phyloP scores from a whole-genome alignment of 2,329 filamentous ascomycete genomes.

The Pseudocercospora fuligena region DNA sequence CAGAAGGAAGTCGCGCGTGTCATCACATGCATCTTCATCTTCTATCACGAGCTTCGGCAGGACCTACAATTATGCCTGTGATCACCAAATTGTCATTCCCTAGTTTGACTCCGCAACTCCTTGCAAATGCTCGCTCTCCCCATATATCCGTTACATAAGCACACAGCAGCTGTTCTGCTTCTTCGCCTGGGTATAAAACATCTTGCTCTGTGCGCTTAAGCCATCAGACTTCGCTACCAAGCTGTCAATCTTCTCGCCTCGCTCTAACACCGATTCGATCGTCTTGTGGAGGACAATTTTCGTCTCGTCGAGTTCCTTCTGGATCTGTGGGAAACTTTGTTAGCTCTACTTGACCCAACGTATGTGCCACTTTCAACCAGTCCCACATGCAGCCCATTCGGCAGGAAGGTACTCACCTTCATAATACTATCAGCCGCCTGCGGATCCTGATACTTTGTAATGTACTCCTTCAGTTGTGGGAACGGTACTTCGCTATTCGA shows the following conservation, averaged over 20 bases:
- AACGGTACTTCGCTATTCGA: conserved; percentile 57
- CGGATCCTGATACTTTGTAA: conserved; percentile 81
- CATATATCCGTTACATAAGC: conserved; percentile 53
- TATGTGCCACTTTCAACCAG: too few species aligned
- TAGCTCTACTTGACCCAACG: conserved; percentile 49
- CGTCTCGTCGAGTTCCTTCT: conserved; percentile 95
- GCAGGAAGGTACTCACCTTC: conserved; percentile 34
- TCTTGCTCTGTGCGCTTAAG: conserved; percentile 89
- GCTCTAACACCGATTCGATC: conserved; percentile 83
- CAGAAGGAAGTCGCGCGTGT: background rate
- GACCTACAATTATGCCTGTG: background rate
- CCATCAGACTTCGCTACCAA: conserved; percentile 92
- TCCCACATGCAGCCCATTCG: too few species aligned
- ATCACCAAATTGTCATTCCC: background rate
- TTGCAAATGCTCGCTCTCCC: conserved; percentile 18
- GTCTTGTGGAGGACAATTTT: conserved; percentile 98
- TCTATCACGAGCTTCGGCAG: background rate
- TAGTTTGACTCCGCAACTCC: conserved; percentile 8
- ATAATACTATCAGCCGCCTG: conserved; percentile 83
- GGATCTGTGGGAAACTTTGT: conserved; percentile 62
- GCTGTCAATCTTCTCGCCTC: conserved; percentile 97
- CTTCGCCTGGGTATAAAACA: conserved; percentile 83
- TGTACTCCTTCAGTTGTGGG: conserved; percentile 79
- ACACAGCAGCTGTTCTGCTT: conserved; percentile 66
- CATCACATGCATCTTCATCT: background rate